Evolutionary conservation across 768 basidiomycete species (phyloP).

Genomic region (Auricularia sp.): DNA sequence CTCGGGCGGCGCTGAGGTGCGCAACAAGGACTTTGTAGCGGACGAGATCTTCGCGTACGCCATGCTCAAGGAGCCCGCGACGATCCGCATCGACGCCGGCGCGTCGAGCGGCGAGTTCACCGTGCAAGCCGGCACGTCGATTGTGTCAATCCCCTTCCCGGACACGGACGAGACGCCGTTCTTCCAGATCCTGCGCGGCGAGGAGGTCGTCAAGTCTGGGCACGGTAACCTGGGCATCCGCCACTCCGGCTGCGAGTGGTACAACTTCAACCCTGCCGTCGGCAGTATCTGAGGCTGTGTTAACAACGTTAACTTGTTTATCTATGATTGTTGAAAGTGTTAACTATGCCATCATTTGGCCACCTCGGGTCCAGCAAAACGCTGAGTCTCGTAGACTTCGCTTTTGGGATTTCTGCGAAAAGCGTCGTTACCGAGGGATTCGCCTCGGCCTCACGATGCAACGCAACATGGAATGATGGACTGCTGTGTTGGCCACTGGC

Average conservation of each 20-base stretch:
- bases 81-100: constrained; percentile 5
- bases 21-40: constrained; percentile 1
- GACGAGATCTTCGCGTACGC: constrained; percentile 7
- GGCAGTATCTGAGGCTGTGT: neutral
- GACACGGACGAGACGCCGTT: constrained; percentile 6
- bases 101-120: constrained; percentile 1
- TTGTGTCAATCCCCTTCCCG: constrained; percentile 6
- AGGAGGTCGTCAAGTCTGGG: constrained; percentile 1
- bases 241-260: constrained; percentile 1
- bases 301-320: too few species aligned
- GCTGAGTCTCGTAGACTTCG: too few species aligned
- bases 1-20: neutral
- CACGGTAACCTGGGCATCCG: constrained; percentile 1
- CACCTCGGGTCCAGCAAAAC: too few species aligned
- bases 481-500: too few species aligned
- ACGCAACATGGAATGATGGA: too few species aligned
- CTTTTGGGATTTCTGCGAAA: too few species aligned
- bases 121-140: neutral
- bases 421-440: too few species aligned
- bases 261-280: constrained; percentile 5
- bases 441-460: too few species aligned
- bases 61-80: neutral
- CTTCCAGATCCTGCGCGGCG: constrained; percentile 5
- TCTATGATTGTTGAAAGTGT: too few species aligned
- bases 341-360: too few species aligned